phyloP scores from a whole-genome alignment of 2,329 filamentous ascomycete species.

The Cladosporium sp. region DNA sequence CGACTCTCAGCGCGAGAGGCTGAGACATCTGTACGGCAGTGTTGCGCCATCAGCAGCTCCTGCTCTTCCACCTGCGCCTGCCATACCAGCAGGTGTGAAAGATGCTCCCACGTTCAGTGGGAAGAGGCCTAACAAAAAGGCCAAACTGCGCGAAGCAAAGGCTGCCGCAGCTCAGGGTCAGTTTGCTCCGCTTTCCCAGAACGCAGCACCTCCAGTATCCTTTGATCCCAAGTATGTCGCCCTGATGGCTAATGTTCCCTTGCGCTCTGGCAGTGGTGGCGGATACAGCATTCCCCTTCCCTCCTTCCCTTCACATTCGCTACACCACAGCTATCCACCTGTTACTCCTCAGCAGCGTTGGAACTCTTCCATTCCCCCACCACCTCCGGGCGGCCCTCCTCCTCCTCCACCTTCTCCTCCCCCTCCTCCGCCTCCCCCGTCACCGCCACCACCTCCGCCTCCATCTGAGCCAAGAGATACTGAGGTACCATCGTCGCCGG shows the following conservation, averaged over 20 bases:
- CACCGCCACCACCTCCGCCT: neutral
- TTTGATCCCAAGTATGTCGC: constrained; percentile 7
- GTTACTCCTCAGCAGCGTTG: neutral
- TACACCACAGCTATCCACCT: neutral
- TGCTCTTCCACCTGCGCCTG: neutral
- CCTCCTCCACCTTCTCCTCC: neutral
- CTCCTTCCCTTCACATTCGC: neutral
- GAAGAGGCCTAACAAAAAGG: neutral
- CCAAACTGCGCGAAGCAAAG: neutral
- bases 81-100: constrained; percentile 1
- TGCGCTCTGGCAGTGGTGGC: neutral
- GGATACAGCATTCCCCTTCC: neutral
- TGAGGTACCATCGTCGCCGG: neutral
- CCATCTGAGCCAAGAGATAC: neutral
- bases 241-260: neutral
- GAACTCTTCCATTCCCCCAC: neutral
- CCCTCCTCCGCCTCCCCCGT: neutral
- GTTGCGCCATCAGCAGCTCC: neutral
- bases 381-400: neutral
- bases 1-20: neutral
- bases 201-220: neutral
- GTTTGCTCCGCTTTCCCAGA: neutral
- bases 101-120: neutral
- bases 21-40: neutral
- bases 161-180: neutral